Evolutionary conservation across 78 protist genomes (phyloP).

Genomic region (Reticulomyxa filosa): DNA sequence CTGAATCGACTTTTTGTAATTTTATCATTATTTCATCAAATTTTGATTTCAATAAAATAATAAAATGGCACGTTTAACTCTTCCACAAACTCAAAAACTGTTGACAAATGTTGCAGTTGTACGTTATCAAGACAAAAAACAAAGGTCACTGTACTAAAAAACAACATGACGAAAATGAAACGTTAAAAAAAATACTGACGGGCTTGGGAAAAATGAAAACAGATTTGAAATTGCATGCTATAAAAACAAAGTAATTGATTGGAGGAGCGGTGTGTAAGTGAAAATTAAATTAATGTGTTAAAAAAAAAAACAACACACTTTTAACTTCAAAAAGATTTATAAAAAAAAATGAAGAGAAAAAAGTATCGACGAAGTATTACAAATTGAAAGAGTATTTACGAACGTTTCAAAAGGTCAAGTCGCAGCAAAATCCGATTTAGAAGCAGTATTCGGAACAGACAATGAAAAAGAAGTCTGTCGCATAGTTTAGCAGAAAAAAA

Average conservation of each 20-base stretch:
- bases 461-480: slow-evolving; percentile 8
- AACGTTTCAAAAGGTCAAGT: slow-evolving; percentile 64
- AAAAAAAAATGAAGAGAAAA: slow-evolving; percentile 28
- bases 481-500: too few relatives aligned
- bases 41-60: too few relatives aligned
- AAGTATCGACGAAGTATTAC: slow-evolving; percentile 80
- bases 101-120: too few relatives aligned
- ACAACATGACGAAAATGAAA: too few relatives aligned
- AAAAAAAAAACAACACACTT: not conserved
- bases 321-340: not conserved
- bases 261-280: slow-evolving; percentile 50
- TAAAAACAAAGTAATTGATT: slow-evolving; percentile 55
- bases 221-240: slow-evolving; percentile 77
- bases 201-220: too few relatives aligned
- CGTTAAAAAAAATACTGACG: too few relatives aligned
- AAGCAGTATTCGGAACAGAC: slow-evolving; percentile 34
- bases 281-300: not conserved
- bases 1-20: too few relatives aligned
- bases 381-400: slow-evolving; percentile 48
- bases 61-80: too few relatives aligned
- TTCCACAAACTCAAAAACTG: too few relatives aligned
- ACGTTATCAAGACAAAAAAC: too few relatives aligned
- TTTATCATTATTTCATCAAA: too few relatives aligned
- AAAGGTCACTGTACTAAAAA: too few relatives aligned
- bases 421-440: slow-evolving; percentile 53